Conservation (phyloP, 805 yeast genomes). For the Candida verbasci region DNA sequence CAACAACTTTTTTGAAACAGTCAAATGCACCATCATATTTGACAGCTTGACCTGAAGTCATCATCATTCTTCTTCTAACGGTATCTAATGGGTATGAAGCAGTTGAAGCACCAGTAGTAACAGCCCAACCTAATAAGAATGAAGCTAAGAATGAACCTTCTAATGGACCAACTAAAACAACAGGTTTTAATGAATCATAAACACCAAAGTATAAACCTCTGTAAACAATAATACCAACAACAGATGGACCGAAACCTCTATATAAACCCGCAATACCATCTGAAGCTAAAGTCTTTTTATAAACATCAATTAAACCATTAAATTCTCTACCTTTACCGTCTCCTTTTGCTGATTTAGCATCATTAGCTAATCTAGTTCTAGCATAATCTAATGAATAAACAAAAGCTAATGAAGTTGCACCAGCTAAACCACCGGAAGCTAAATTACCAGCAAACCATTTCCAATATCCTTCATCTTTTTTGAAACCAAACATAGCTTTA, state of each 20-base stretch:
- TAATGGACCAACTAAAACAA: slow-evolving; percentile 87
- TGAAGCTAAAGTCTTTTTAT: slow-evolving; percentile 90
- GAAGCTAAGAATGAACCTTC: slow-evolving; percentile 95
- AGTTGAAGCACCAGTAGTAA: slow-evolving; percentile 97
- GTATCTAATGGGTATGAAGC: slow-evolving; percentile 99
- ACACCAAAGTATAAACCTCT: slow-evolving; percentile 99
- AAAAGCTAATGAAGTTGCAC: slow-evolving; percentile 90
- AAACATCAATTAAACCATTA: slow-evolving; percentile 95
- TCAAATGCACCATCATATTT: slow-evolving; percentile 94
- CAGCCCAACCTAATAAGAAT: slow-evolving; percentile 95
- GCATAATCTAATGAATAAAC: slow-evolving; percentile 98
- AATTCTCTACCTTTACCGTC: slow-evolving; percentile 83
- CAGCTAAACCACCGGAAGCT: slow-evolving; percentile 98
- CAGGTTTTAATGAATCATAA: slow-evolving; percentile 95
- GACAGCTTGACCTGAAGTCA: slow-evolving; percentile 98
- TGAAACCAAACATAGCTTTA: slow-evolving; percentile 94
- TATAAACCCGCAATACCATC: slow-evolving; percentile 98
- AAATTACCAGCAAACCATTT: slow-evolving; percentile 96
- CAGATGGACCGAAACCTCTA: slow-evolving; percentile 99
- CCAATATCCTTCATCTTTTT: slow-evolving; percentile 92
- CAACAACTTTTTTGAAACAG: slow-evolving; percentile 86
- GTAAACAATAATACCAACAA: slow-evolving; percentile 95
- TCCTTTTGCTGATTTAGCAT: slow-evolving; percentile 85
- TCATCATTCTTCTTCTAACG: slow-evolving; percentile 99
- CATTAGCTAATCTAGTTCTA: slow-evolving; percentile 98